phyloP scores from a whole-genome alignment of 2,329 filamentous ascomycete genomes.

The Alternaria novae-zelandiae region DNA sequence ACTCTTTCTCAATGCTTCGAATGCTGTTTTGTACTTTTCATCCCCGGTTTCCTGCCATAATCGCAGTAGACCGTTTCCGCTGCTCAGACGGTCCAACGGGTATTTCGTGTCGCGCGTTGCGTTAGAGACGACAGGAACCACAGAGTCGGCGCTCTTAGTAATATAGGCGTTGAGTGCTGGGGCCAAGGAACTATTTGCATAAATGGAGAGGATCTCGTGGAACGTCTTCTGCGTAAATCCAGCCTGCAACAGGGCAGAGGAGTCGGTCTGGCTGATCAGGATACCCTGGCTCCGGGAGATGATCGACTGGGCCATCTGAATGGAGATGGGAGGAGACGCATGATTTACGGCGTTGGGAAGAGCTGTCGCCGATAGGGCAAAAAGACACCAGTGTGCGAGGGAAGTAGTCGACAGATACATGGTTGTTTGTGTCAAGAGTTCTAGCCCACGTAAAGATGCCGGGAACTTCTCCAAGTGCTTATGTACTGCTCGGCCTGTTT shows the following conservation, averaged over 20 bases:
- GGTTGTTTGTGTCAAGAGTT: background rate
- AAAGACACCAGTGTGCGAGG: background rate
- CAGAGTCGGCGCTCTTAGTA: conserved; percentile 26
- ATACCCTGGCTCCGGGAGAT: conserved; percentile 43
- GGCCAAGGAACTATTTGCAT: background rate
- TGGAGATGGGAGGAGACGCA: conserved; percentile 10
- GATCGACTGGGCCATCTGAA: conserved; percentile 38
- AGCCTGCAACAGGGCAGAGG: conserved; percentile 35
- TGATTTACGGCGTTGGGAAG: background rate
- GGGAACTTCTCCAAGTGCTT: background rate
- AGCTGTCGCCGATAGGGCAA: background rate
- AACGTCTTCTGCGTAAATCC: conserved; percentile 46
- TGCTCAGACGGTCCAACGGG: conserved; percentile 41
- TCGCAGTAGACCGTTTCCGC: conserved; percentile 34
- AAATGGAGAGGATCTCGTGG: conserved; percentile 18
- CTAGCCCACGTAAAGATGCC: background rate
- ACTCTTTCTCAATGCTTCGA: conserved; percentile 27
- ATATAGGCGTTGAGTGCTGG: conserved; percentile 11
- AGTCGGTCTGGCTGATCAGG: conserved; percentile 20
- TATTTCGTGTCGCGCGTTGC: conserved; percentile 24
- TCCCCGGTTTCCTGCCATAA: conserved; percentile 20
- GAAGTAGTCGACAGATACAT: background rate
- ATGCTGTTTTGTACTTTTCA: conserved; percentile 15
- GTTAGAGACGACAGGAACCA: conserved; percentile 20
- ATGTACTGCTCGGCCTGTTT: background rate